A percentile compares a stretch with the other conserved stretches of the same genome.
These are phyloP conservation scores for Sphagnum tenellum DNA, from an alignment of 225 moss, liverwort and hornwort genomes.

Conservation along the genomic window DNA sequence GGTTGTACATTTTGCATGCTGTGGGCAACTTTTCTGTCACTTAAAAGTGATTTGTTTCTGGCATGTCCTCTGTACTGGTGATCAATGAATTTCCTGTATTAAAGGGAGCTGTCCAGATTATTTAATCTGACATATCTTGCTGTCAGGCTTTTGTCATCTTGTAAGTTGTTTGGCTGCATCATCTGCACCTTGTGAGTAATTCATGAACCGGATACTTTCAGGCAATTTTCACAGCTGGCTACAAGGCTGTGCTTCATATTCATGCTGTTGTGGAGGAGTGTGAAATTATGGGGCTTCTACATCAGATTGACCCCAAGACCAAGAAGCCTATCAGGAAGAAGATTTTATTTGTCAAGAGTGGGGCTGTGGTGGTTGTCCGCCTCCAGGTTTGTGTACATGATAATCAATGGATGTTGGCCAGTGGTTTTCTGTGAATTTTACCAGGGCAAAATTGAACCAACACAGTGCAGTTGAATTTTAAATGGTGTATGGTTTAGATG, in stretches of 20 bases:
- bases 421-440: too few species aligned
- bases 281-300: conserved; percentile 44
- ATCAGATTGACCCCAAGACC: conserved; percentile 48
- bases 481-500: not conserved
- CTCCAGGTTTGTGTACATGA: conserved; percentile 23
- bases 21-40: too few species aligned
- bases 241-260: conserved; percentile 56
- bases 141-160: not conserved
- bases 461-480: too few species aligned
- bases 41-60: not conserved
- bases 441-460: too few species aligned
- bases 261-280: conserved; percentile 55
- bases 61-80: not conserved
- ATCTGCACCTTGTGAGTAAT: not conserved
- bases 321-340: conserved; percentile 45
- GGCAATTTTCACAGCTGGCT: conserved; percentile 59
- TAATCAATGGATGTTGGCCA: not conserved
- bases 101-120: not conserved
- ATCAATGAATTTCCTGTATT: not conserved
- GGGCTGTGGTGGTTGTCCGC: conserved; percentile 46
- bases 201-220: conserved; percentile 4
- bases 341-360: conserved; percentile 47
- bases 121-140: not conserved
- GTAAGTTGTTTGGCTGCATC: not conserved
- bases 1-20: too few species aligned